A percentile compares a stretch with the other conserved stretches of the same genome.
Evolutionary conservation across 2,329 filamentous ascomycete genomes (phyloP).

Genomic region (Alternaria atra): DNA sequence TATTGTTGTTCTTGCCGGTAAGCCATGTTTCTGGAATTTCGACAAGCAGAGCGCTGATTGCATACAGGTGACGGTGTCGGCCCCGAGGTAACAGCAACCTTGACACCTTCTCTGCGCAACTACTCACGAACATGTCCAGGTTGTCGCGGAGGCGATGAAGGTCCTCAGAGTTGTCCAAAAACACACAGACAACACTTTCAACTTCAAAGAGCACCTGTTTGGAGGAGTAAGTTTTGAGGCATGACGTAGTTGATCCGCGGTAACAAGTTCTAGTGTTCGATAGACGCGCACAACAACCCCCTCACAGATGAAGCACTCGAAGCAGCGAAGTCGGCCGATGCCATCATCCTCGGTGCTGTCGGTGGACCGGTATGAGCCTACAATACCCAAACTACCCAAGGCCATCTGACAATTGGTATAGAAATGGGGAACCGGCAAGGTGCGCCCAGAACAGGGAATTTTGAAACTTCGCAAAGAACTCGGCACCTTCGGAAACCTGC

Average conservation of each 20-base stretch:
- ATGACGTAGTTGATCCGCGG: neutral
- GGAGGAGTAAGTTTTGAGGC: constrained; percentile 76
- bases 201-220: constrained; percentile 87
- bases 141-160: constrained; percentile 87
- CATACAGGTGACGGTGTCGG: constrained; percentile 52
- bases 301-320: constrained; percentile 83
- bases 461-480: constrained; percentile 92
- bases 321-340: constrained; percentile 85
- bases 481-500: constrained; percentile 91
- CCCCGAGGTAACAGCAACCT: constrained; percentile 48
- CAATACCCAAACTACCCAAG: neutral
- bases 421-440: constrained; percentile 90
- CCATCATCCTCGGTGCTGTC: constrained; percentile 90
- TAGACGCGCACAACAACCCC: constrained; percentile 79
- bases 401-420: constrained; percentile 38
- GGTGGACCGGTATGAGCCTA: constrained; percentile 75
- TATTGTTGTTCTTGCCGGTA: constrained; percentile 54
- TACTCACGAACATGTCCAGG: constrained; percentile 59
- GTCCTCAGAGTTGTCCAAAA: constrained; percentile 81
- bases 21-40: constrained; percentile 13
- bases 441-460: constrained; percentile 92
- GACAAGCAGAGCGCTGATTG: constrained; percentile 25
- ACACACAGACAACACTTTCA: constrained; percentile 79
- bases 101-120: constrained; percentile 1
- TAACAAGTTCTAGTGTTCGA: constrained; percentile 73